phyloP scores from a whole-genome alignment of 352 stramenopile species.

The Phytophthora lateralis region DNA sequence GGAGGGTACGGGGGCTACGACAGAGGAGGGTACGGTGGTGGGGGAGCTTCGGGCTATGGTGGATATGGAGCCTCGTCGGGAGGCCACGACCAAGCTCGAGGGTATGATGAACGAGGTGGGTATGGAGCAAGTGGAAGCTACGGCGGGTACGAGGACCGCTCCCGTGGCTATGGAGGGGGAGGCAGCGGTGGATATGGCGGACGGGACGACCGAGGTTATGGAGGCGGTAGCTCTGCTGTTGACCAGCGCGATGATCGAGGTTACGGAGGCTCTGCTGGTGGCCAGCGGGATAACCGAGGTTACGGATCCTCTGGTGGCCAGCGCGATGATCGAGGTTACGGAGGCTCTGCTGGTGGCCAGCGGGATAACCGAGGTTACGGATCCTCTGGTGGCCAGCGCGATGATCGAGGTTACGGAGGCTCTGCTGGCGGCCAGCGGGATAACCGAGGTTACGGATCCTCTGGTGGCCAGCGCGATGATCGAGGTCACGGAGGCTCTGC shows the following conservation, averaged over 20 bases:
- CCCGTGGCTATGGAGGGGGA: constrained; percentile 19
- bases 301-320: constrained; percentile 4
- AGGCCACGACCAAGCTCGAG: constrained; percentile 23
- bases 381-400: background rate
- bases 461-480: constrained; percentile 4
- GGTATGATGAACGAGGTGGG: constrained; percentile 26
- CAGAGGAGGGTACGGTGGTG: constrained; percentile 18
- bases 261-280: constrained; percentile 9
- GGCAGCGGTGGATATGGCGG: constrained; percentile 28
- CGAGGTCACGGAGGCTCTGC: constrained; percentile 7
- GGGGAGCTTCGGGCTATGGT: constrained; percentile 12
- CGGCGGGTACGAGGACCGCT: constrained; percentile 11
- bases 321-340: constrained; percentile 8
- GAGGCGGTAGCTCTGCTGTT: background rate
- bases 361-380: constrained; percentile 6
- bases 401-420: constrained; percentile 15
- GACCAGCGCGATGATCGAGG: constrained; percentile 1
- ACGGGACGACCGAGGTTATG: constrained; percentile 15
- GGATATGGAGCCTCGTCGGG: constrained; percentile 17
- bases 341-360: constrained; percentile 8
- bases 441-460: background rate
- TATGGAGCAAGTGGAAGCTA: constrained; percentile 4
- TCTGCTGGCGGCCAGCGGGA: background rate
- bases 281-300: constrained; percentile 5
- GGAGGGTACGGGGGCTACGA: constrained; percentile 4